phyloP scores from a whole-genome alignment of 1,284 basidiomycete species.

The Ceratobasidium sp. region DNA sequence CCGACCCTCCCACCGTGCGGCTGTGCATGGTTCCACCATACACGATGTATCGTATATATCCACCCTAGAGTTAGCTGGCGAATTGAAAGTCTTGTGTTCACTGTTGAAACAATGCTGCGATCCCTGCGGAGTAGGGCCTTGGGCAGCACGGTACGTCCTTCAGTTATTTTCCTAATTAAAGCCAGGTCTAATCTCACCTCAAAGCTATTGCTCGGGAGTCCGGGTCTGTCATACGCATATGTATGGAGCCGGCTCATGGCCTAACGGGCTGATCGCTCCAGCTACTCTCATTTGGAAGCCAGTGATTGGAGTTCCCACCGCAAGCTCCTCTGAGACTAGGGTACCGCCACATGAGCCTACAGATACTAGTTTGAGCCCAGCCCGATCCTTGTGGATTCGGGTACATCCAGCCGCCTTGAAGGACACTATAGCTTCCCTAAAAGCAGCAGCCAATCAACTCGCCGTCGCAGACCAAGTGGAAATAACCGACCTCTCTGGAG shows the following conservation, averaged over 20 bases:
- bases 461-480: slow-evolving; percentile 56
- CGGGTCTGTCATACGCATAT: slow-evolving; percentile 69
- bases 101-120: slow-evolving; percentile 71
- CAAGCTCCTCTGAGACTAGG: too few relatives aligned
- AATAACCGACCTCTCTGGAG: slow-evolving; percentile 73
- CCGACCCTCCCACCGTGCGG: slow-evolving; percentile 86
- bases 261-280: slow-evolving; percentile 75
- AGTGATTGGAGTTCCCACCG: slow-evolving; percentile 45
- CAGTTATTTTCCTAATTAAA: background rate
- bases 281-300: slow-evolving; percentile 78
- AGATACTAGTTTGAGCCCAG: slow-evolving; percentile 10
- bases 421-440: slow-evolving; percentile 43
- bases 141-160: slow-evolving; percentile 63
- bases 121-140: slow-evolving; percentile 65
- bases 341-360: slow-evolving; percentile 41
- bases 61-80: slow-evolving; percentile 76
- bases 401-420: slow-evolving; percentile 79
- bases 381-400: slow-evolving; percentile 74
- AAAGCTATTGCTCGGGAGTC: slow-evolving; percentile 67
- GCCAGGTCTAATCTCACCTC: too few relatives aligned
- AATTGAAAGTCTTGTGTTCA: slow-evolving; percentile 63
- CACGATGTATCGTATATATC: slow-evolving; percentile 89
- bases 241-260: slow-evolving; percentile 72
- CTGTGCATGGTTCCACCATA: slow-evolving; percentile 81
- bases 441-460: background rate